phyloP scores from a whole-genome alignment of 2,329 filamentous ascomycete genomes.

The Pseudopithomyces maydicus region DNA sequence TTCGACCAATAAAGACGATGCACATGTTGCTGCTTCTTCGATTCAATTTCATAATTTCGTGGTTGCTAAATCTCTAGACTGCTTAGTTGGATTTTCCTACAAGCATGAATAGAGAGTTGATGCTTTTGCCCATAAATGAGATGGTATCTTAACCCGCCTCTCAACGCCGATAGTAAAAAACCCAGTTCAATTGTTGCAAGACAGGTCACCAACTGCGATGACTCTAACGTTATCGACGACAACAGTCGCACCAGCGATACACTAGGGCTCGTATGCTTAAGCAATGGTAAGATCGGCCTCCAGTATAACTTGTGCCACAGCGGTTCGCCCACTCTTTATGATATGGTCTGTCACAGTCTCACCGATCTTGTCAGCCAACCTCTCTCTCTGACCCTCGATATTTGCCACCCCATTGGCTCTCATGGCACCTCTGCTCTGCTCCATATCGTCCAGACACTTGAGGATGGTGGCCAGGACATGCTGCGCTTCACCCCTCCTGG shows the following conservation, averaged over 20 bases:
- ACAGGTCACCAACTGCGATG: background rate
- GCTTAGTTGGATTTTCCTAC: background rate
- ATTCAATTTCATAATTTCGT: background rate
- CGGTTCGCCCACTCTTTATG: slow-evolving; percentile 44
- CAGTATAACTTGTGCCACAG: slow-evolving; percentile 28
- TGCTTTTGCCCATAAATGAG: background rate
- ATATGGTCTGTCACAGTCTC: slow-evolving; percentile 50
- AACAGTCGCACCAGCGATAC: background rate
- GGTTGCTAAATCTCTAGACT: background rate
- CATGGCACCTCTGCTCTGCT: slow-evolving; percentile 48
- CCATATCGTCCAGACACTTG: slow-evolving; percentile 59
- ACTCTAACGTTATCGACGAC: background rate
- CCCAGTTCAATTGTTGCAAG: background rate
- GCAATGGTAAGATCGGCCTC: slow-evolving; percentile 26
- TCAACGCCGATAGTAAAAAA: slow-evolving; percentile 1
- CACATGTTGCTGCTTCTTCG: background rate
- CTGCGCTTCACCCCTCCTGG: slow-evolving; percentile 63
- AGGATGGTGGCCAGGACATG: slow-evolving; percentile 64
- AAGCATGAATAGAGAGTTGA: background rate
- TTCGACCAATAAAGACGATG: too few species aligned
- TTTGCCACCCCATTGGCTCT: slow-evolving; percentile 48
- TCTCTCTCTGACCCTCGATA: slow-evolving; percentile 46
- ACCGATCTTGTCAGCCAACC: slow-evolving; percentile 51
- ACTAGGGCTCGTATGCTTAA: background rate
- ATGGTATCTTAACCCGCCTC: slow-evolving; percentile 6